Base-by-base conservation (phyloP, 305 asterid species). In the Plantago lanceolata region DNA sequence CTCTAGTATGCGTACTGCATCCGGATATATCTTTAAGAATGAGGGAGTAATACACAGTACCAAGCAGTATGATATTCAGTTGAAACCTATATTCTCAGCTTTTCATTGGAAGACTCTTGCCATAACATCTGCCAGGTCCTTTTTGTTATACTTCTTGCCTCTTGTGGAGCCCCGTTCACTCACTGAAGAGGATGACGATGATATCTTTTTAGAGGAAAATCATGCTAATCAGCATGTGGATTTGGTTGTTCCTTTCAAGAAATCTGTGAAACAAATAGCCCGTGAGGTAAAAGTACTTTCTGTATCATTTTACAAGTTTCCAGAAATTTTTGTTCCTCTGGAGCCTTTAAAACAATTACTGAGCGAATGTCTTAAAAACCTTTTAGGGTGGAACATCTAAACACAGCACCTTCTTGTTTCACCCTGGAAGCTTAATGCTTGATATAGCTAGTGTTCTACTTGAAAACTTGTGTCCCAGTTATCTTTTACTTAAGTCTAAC, bases 31-130 rank as follows among this genome's bases (percentile, higher is more conserved):
- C 65, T 76, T 83, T 61, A 74, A 61, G 68, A 68, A 65, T 50
- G 81, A 78, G 57, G 66, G 79, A 5, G 63, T 82, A 64, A 64
- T 68, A 40, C 66, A 81, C 71, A 68, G 68, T 73, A 63, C 81
- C 57, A 93, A 93, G 82, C 85, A 71, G 53, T 90, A 93, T 64
- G 74, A 75, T 61, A 75, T 93, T 62, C 82, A 84, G 76, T 69
- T 80, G 76, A 93, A 83, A 69, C 89, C 97, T 19, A 72, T 93
- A 55, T 73, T 86, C 65, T 90, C 97, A 20, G 99, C 97, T 64
- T 84, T 93, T 68, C 84, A 90, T 26, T 87, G 95, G 97, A 90
- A 76, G 72, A 75, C 74, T 72, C 68, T 93, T 52, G 88, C 82
- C 24, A 26, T 93, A 71, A 90, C 90, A 43, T 81, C 96, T 6